Evolutionary conservation across 768 basidiomycete species (phyloP).

Genomic region (Mycena metata): DNA sequence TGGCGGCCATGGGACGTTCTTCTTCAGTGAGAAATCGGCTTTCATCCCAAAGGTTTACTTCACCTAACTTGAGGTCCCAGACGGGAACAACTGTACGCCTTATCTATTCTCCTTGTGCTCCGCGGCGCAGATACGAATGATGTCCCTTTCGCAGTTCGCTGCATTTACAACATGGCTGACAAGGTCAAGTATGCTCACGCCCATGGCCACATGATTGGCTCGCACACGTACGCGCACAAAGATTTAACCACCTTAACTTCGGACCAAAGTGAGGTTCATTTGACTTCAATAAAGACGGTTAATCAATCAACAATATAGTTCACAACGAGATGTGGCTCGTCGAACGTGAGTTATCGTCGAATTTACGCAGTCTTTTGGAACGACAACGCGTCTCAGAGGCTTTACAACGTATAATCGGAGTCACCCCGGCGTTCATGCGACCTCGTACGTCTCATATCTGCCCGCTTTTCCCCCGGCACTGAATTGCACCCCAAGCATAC

Average conservation of each 20-base stretch:
- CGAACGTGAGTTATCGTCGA: conserved; percentile 50
- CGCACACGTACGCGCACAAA: conserved; percentile 62
- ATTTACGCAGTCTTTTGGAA: neutral
- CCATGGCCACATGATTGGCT: conserved; percentile 58
- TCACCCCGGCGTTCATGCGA: conserved; percentile 61
- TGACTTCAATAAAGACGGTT: too few relatives aligned
- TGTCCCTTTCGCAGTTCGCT: conserved; percentile 45
- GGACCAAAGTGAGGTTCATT: conserved; percentile 53
- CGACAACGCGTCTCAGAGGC: conserved; percentile 48
- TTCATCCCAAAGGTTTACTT: neutral
- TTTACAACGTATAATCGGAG: conserved; percentile 56
- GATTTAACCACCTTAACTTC: conserved; percentile 54
- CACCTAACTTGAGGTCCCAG: conserved; percentile 10
- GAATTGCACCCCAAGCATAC: conserved; percentile 47
- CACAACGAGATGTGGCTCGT: conserved; percentile 62
- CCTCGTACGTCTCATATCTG: conserved; percentile 50
- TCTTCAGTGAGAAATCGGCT: conserved; percentile 38
- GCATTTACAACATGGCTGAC: conserved; percentile 54
- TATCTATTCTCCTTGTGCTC: neutral
- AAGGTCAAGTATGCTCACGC: conserved; percentile 54
- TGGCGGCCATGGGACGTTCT: conserved; percentile 48
- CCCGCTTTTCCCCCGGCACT: neutral
- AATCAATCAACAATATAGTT: neutral
- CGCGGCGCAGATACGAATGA: neutral
- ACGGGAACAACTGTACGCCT: conserved; percentile 18